Conservation (phyloP, 2,329 filamentous ascomycete species). For the Eurotiales sp. region DNA sequence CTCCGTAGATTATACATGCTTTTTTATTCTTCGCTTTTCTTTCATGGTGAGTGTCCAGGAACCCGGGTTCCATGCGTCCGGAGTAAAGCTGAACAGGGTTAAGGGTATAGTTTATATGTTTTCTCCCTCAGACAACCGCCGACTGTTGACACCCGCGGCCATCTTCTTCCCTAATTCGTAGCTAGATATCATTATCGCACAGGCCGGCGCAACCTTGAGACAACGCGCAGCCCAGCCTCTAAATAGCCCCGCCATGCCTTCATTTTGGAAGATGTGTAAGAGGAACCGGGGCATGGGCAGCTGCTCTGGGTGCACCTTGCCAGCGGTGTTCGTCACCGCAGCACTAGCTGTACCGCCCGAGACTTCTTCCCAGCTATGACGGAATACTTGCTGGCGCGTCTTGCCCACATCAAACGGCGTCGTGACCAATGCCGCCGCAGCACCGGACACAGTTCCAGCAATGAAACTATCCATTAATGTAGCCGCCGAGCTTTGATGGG, state of each 20-base stretch:
- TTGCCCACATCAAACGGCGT: conserved; percentile 98
- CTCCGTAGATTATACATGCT: conserved; percentile 4
- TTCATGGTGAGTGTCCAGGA: background rate
- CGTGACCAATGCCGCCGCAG: conserved; percentile 80
- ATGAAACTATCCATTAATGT: conserved; percentile 88
- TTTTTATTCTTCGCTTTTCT: background rate
- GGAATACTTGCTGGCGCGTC: conserved; percentile 83
- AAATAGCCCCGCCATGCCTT: conserved; percentile 79
- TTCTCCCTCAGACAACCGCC: conserved; percentile 23
- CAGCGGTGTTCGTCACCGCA: conserved; percentile 12
- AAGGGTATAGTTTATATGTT: background rate
- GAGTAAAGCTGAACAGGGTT: background rate
- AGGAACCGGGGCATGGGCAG: conserved; percentile 75
- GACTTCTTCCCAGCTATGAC: conserved; percentile 50
- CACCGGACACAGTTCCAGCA: conserved; percentile 78
- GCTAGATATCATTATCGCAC: conserved; percentile 98
- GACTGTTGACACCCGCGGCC: conserved; percentile 69
- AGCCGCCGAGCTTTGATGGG: conserved; percentile 67
- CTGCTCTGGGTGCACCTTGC: conserved; percentile 60
- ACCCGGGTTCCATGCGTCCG: background rate
- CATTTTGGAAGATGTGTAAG: conserved; percentile 84
- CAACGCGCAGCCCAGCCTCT: conserved; percentile 87
- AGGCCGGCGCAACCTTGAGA: conserved; percentile 91
- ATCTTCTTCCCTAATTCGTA: conserved; percentile 94
- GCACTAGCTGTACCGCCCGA: conserved; percentile 17